Percentiles rank a stretch among this genome's conserved stretches.
These are phyloP conservation scores for Petrea volubilis DNA, from an alignment of 257 asterid genomes.

Conservation along the genomic window DNA sequence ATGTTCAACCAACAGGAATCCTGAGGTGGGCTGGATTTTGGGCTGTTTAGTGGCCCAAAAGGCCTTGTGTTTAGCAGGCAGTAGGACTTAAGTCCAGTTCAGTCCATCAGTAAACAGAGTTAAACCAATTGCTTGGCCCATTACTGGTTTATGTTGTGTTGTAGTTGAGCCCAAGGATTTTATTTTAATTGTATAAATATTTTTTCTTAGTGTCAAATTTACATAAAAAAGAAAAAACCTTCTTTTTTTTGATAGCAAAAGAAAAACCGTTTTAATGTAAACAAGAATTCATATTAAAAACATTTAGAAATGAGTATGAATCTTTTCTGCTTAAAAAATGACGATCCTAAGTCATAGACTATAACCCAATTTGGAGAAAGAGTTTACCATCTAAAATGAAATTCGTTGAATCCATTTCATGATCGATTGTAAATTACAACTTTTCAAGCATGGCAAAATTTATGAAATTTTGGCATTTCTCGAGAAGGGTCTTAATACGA, in stretches of 20 bases:
- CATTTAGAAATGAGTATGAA: neutral
- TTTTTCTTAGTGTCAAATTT: neutral
- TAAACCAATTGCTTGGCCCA: neutral
- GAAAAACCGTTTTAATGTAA: no score
- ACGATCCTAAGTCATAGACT: neutral
- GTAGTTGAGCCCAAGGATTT: neutral
- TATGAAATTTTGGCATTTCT: neutral
- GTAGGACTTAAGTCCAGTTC: neutral
- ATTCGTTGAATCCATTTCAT: neutral
- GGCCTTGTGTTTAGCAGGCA: neutral
- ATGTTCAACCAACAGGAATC: no score
- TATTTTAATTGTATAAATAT: neutral
- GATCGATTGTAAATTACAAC: neutral
- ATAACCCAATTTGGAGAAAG: neutral
- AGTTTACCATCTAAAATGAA: neutral
- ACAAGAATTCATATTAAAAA: no score
- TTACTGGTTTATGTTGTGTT: neutral
- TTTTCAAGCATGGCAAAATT: neutral
- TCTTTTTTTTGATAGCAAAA: no score
- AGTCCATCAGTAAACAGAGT: neutral
- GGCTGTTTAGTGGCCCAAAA: neutral
- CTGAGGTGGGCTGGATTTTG: slow-evolving; percentile 1
- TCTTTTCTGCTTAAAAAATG: no score
- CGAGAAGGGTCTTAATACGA: slow-evolving; percentile 3
- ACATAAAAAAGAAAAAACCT: no score